Evolutionary conservation across 1,284 basidiomycete species (phyloP), one percentile per base, ranked within the genome.

Genomic region (Uromyces viciae-fabae): DNA sequence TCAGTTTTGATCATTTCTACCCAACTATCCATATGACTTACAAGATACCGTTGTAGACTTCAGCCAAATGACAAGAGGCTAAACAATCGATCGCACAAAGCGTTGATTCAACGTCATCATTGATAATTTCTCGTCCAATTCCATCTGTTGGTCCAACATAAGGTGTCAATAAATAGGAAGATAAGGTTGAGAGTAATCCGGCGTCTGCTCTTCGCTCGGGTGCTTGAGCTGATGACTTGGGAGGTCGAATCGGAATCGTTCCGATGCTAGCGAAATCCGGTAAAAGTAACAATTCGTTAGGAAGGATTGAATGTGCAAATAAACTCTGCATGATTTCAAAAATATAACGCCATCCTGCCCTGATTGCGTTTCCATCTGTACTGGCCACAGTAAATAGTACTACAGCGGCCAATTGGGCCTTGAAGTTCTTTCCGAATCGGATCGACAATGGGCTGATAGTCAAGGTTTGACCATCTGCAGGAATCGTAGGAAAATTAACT

Each of bases 311-410:
- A 85, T 98, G 93, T 60, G 96, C 87, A 87, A 99, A 99, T 33
- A 99, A 88, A 46, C 95, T 98, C 85, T 96, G 93, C 87, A 98
- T 95, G 91, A 99, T 98, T 86, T 98, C 95, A 84, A 99, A 98
- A 81, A 99, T 94, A 58, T 81, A 84, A 17, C 83, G 91, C 97
- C 97, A 99, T 22, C 96, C 95, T 85, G 94, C 92, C 49, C 95
- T 90, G 77, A 99, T 90, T 4, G 94, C 92, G 83, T 94, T 93
- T n/a, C 94, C 94, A 85, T 98, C 95, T 9, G 95, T 94, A 84
- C 98, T 98, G 22, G 97, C 94, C 77, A 99, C 98, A 81, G 95
- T 97, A 88, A 99, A 99, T 43, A 99, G 87, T 3, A 99, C 94
- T 14, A 99, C 96, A 15, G 96, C 95, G 0, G 97, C 97, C 28